Evolutionary conservation across 352 stramenopile genomes (phyloP).

Genomic region (Blastocystis sp.): DNA sequence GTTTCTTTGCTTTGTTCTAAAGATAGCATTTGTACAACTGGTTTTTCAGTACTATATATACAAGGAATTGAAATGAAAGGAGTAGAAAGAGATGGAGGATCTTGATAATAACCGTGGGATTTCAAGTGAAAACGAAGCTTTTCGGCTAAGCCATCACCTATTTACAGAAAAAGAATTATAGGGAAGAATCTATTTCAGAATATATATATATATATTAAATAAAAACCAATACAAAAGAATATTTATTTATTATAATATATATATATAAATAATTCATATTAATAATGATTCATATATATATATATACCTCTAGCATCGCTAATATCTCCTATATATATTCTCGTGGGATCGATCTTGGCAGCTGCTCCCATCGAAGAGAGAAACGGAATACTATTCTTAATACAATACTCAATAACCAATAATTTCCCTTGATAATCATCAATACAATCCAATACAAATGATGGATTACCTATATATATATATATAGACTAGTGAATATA

Average conservation of each 20-base stretch:
- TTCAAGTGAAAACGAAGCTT: constrained; percentile 80
- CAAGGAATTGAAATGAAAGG: constrained; percentile 17
- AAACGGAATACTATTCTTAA: constrained; percentile 51
- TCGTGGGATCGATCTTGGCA: constrained; percentile 80
- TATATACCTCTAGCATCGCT: constrained; percentile 54
- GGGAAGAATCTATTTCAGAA: too few species aligned
- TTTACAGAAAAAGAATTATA: too few species aligned
- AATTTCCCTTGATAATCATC: constrained; percentile 93
- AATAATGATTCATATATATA: not conserved
- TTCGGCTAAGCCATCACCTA: constrained; percentile 74
- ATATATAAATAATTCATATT: too few species aligned
- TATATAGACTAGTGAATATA: not conserved
- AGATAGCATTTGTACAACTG: constrained; percentile 75
- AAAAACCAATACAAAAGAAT: too few species aligned
- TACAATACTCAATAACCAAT: constrained; percentile 68
- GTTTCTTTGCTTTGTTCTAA: constrained; percentile 52
- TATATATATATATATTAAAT: too few species aligned
- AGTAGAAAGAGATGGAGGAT: constrained; percentile 43
- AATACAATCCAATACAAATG: constrained; percentile 91
- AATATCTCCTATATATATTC: constrained; percentile 80
- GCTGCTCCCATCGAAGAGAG: constrained; percentile 69
- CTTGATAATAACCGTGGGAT: constrained; percentile 52
- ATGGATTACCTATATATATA: constrained; percentile 52
- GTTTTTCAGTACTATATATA: constrained; percentile 80
- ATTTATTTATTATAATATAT: too few species aligned